These are phyloP conservation scores for Pythium folliculosum DNA, from an alignment of 352 stramenopile species.

Conservation along the genomic window DNA sequence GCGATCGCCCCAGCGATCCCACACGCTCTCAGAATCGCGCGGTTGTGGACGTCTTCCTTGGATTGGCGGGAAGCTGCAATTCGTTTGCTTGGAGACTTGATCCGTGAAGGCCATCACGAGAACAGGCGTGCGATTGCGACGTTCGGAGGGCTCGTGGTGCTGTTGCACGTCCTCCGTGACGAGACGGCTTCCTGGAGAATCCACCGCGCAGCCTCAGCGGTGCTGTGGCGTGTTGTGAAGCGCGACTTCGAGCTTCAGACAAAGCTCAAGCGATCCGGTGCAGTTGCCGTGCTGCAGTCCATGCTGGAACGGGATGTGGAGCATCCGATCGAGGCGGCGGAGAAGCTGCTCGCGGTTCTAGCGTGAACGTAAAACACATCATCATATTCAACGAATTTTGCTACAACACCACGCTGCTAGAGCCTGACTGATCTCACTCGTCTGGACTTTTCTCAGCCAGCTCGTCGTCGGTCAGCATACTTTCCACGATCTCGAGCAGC, in stretches of 20 bases:
- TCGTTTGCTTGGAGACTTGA: not conserved
- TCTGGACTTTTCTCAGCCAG: not conserved
- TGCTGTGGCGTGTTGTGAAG: not conserved
- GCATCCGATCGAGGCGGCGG: not conserved
- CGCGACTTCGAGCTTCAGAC: not conserved
- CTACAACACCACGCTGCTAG: too few relatives aligned
- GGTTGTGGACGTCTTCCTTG: not conserved
- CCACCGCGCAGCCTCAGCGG: not conserved
- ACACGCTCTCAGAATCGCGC: not conserved
- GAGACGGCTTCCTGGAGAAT: not conserved
- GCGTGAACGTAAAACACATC: too few relatives aligned
- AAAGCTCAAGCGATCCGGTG: not conserved
- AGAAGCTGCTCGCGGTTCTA: not conserved
- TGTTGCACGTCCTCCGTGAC: not conserved
- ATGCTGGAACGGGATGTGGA: not conserved
- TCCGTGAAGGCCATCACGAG: not conserved
- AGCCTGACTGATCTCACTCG: too few relatives aligned
- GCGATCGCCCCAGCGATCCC: not conserved
- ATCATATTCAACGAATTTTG: too few relatives aligned
- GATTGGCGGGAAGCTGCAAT: not conserved
- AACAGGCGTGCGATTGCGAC: not conserved
- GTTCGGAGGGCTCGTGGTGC: not conserved
- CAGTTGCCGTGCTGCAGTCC: not conserved
- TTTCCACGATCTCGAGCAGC: constrained; percentile 10
- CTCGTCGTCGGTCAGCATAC: not conserved